These are phyloP conservation scores for Aspergillus fumigatus DNA, from an alignment of 2,329 filamentous ascomycete species.

Conservation along the genomic window DNA sequence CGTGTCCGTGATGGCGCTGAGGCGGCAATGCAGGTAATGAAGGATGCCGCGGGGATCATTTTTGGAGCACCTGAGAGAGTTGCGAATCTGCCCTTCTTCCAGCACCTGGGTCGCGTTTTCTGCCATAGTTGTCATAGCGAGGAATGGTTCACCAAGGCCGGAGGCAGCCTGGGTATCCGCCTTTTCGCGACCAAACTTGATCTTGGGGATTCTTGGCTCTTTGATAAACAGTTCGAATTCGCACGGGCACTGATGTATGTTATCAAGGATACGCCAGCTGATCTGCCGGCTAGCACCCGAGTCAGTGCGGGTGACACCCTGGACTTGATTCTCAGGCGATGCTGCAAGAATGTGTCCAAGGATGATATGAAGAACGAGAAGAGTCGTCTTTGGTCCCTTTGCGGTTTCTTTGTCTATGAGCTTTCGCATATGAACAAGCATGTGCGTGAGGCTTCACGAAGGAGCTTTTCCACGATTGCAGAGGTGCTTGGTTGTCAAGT, in stretches of 20 bases:
- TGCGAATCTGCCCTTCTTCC: constrained; percentile 77
- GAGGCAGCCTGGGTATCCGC: constrained; percentile 84
- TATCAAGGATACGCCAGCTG: constrained; percentile 95
- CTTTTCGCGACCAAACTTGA: constrained; percentile 80
- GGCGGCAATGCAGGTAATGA: constrained; percentile 70
- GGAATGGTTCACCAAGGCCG: constrained; percentile 97
- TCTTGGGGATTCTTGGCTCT: constrained; percentile 78
- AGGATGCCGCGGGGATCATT: constrained; percentile 70
- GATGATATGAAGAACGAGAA: constrained; percentile 68
- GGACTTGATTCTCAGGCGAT: constrained; percentile 70
- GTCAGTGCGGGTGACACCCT: constrained; percentile 78
- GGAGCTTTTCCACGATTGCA: constrained; percentile 74
- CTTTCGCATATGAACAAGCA: constrained; percentile 94
- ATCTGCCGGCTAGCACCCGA: constrained; percentile 85
- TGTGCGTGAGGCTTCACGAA: constrained; percentile 81
- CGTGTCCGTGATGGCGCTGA: constrained; percentile 80
- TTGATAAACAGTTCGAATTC: constrained; percentile 78
- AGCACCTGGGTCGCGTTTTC: constrained; percentile 74
- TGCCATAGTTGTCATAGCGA: constrained; percentile 95
- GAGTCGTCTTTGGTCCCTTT: constrained; percentile 68
- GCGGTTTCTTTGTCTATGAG: constrained; percentile 79
- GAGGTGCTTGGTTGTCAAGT: constrained; percentile 72
- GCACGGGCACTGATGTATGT: constrained; percentile 91
- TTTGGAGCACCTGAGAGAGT: constrained; percentile 71
- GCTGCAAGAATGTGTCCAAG: constrained; percentile 74